Conservation (phyloP, 129 eudicot genomes). For the Tanacetum coccineum region DNA sequence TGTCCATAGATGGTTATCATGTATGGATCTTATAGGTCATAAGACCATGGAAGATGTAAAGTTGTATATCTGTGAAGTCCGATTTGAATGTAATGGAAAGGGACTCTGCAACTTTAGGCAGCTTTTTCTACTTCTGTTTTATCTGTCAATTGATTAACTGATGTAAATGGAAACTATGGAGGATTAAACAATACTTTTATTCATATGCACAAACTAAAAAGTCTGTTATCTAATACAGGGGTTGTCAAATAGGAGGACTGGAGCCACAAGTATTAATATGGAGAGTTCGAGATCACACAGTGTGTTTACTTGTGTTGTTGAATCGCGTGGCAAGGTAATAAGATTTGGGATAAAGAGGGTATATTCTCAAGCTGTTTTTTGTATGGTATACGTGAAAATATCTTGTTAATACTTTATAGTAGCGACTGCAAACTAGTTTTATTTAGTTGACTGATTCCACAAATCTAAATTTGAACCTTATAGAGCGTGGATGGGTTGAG, state of each 20-base stretch:
- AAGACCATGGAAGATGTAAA: not conserved
- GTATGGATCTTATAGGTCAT: not conserved
- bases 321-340: constrained; percentile 92
- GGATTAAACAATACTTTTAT: not conserved
- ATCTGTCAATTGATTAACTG: not conserved
- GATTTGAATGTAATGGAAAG: not conserved
- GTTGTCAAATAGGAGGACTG: constrained; percentile 78
- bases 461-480: constrained; percentile 16
- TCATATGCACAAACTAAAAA: not conserved
- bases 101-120: not conserved
- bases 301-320: constrained; percentile 95
- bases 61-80: not conserved
- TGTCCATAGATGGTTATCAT: not conserved
- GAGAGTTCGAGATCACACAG: constrained; percentile 99
- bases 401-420: constrained; percentile 1
- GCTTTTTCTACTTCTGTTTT: not conserved
- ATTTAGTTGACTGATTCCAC: constrained; percentile 4
- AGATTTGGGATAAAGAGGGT: constrained; percentile 13
- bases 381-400: constrained; percentile 16
- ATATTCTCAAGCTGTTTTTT: not conserved
- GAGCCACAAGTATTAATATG: constrained; percentile 80
- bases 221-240: constrained; percentile 48
- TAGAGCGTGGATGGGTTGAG: constrained; percentile 82
- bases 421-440: not conserved
- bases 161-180: not conserved